These are phyloP conservation scores for Russula olivacea DNA, from an alignment of 768 basidiomycete species.

Conservation along the genomic window DNA sequence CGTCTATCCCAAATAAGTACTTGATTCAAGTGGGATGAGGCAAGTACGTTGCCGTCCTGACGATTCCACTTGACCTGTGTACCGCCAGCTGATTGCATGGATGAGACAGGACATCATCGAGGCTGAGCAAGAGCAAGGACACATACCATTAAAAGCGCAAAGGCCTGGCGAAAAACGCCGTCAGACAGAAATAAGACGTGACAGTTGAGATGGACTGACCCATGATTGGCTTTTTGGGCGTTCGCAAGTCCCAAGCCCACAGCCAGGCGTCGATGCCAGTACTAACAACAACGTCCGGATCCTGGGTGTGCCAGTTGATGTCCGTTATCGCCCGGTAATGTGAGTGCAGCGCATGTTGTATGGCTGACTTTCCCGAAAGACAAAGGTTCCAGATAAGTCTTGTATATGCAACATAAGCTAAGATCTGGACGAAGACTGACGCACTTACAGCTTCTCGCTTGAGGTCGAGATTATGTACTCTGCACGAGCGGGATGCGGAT, in stretches of 20 bases:
- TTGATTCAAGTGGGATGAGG: slow-evolving; percentile 81
- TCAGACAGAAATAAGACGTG: not conserved
- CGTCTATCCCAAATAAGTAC: slow-evolving; percentile 94
- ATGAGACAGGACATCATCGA: slow-evolving; percentile 8
- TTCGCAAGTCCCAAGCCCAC: slow-evolving; percentile 86
- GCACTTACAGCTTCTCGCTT: slow-evolving; percentile 73
- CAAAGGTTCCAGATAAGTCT: slow-evolving; percentile 94
- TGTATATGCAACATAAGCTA: slow-evolving; percentile 7
- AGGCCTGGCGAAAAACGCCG: slow-evolving; percentile 37
- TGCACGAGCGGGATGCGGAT: slow-evolving; percentile 67
- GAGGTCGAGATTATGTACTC: slow-evolving; percentile 87
- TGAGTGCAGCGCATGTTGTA: slow-evolving; percentile 78
- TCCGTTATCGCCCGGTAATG: slow-evolving; percentile 97
- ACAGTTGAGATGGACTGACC: slow-evolving; percentile 34
- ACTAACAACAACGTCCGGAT: slow-evolving; percentile 81
- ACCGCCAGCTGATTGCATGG: slow-evolving; percentile 53
- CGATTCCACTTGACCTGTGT: slow-evolving; percentile 99
- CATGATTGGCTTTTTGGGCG: slow-evolving; percentile 54
- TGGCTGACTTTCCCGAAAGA: slow-evolving; percentile 64
- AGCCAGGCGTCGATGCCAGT: slow-evolving; percentile 93
- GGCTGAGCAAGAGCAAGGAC: not conserved
- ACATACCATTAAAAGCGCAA: slow-evolving; percentile 50
- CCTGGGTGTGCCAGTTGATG: slow-evolving; percentile 91
- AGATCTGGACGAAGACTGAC: not conserved
- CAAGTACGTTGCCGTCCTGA: slow-evolving; percentile 77